phyloP scores from a whole-genome alignment of 148 eudicot genomes.

The Mesembryanthemum crystallinum region DNA sequence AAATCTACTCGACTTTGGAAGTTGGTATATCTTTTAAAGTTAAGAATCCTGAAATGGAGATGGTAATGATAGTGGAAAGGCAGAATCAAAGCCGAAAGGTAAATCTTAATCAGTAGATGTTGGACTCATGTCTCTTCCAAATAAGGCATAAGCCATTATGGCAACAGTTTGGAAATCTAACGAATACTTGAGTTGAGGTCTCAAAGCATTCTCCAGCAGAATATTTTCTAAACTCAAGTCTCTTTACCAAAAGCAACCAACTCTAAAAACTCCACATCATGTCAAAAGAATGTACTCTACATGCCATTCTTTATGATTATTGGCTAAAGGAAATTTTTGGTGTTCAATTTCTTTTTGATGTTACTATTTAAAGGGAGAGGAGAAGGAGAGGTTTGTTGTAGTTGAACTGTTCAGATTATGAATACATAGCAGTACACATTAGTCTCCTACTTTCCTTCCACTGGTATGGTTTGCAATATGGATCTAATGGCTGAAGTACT shows the following conservation, averaged over 20 bases:
- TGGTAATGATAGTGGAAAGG: neutral
- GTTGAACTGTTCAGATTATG: neutral
- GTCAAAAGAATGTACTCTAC: no score
- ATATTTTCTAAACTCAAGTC: no score
- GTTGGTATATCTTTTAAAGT: neutral
- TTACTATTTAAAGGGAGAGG: neutral
- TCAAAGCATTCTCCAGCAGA: no score
- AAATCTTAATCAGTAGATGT: no score
- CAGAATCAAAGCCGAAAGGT: neutral
- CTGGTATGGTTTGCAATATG: neutral
- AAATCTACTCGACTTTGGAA: neutral
- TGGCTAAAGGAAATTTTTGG: no score
- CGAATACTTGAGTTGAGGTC: neutral
- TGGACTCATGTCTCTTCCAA: neutral
- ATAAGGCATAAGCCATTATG: neutral
- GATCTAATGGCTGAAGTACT: neutral
- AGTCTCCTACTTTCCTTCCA: neutral
- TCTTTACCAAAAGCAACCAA: no score
- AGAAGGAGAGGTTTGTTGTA: neutral
- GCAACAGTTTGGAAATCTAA: neutral
- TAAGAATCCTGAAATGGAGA: neutral
- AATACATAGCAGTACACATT: neutral
- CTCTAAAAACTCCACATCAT: no score
- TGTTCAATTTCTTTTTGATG: no score
- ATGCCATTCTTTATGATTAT: no score